These are phyloP conservation scores for Suillus discolor DNA, from an alignment of 768 basidiomycete genomes.

Conservation along the genomic window DNA sequence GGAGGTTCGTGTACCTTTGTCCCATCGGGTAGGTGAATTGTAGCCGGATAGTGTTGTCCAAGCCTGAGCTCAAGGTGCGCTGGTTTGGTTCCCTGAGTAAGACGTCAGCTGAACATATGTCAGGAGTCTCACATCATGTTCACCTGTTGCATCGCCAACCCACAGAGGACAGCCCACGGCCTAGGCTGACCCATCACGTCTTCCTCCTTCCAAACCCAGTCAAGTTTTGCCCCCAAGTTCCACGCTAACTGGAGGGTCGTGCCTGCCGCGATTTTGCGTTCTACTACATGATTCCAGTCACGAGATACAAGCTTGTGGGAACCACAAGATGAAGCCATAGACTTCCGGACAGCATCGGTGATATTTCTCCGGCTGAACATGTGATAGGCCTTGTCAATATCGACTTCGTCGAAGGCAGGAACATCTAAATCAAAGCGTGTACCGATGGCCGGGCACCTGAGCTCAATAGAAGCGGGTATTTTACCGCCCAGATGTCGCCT, in stretches of 20 bases:
- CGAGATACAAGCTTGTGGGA: conserved; percentile 24
- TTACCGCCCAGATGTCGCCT: conserved; percentile 77
- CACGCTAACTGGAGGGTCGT: conserved; percentile 74
- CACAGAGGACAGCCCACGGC: conserved; percentile 75
- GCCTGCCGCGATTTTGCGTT: conserved; percentile 54
- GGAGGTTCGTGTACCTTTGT: conserved; percentile 70
- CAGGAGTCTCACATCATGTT: conserved; percentile 19
- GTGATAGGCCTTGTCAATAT: conserved; percentile 42
- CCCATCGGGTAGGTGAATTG: conserved; percentile 41
- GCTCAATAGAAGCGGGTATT: conserved; percentile 69
- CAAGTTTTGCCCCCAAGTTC: conserved; percentile 70
- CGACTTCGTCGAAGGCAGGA: conserved; percentile 46
- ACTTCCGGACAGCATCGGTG: conserved; percentile 59
- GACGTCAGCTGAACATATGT: conserved; percentile 10
- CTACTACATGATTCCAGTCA: conserved; percentile 65
- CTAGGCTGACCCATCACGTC: conserved; percentile 64
- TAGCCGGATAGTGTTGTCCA: conserved; percentile 64
- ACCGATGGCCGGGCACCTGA: conserved; percentile 68
- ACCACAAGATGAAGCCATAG: conserved; percentile 46
- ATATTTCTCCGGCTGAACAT: conserved; percentile 66
- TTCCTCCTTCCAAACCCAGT: conserved; percentile 84
- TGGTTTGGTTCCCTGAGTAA: conserved; percentile 37
- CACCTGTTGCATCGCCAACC: conserved; percentile 74
- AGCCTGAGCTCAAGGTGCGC: conserved; percentile 75
- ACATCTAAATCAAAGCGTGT: conserved; percentile 71